Conservation (phyloP, 2,329 filamentous ascomycete genomes). For the Fusarium solani-melongenae region DNA sequence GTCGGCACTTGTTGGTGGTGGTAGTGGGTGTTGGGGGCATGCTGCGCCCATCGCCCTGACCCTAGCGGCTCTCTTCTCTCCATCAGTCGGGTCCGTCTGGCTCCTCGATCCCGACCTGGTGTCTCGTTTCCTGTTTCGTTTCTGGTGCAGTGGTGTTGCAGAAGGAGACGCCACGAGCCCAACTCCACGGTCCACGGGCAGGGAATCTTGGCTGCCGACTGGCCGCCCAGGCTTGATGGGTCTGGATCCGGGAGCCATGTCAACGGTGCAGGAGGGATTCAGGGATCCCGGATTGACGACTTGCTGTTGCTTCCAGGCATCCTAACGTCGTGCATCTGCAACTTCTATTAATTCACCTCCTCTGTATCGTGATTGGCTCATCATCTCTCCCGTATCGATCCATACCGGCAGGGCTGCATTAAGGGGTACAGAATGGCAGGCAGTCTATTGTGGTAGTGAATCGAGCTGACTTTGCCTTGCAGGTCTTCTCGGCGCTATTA, state of each 20-base stretch:
- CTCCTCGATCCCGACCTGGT: constrained; percentile 15
- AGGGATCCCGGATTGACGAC: neutral
- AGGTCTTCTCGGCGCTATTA: neutral
- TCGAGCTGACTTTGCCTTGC: neutral
- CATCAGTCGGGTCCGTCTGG: neutral
- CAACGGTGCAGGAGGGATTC: neutral
- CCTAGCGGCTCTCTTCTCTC: constrained; percentile 18
- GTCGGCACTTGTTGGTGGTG: constrained; percentile 36
- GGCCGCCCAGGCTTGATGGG: constrained; percentile 9
- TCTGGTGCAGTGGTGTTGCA: constrained; percentile 12
- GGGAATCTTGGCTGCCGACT: constrained; percentile 2
- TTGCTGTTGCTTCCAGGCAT: neutral
- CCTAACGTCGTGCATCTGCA: neutral
- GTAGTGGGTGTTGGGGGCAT: constrained; percentile 23
- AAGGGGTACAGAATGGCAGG: neutral
- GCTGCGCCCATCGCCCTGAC: constrained; percentile 38
- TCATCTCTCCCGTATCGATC: neutral
- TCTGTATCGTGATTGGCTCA: neutral
- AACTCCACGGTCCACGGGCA: constrained; percentile 12
- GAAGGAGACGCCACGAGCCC: constrained; percentile 17
- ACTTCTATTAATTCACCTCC: neutral
- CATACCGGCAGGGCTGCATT: neutral
- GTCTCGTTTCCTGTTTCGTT: constrained; percentile 33
- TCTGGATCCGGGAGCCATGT: constrained; percentile 3
- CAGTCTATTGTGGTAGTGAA: neutral